Evolutionary conservation across 495 filamentous ascomycete genomes (phyloP).

Genomic region (Xylaria palmicola): DNA sequence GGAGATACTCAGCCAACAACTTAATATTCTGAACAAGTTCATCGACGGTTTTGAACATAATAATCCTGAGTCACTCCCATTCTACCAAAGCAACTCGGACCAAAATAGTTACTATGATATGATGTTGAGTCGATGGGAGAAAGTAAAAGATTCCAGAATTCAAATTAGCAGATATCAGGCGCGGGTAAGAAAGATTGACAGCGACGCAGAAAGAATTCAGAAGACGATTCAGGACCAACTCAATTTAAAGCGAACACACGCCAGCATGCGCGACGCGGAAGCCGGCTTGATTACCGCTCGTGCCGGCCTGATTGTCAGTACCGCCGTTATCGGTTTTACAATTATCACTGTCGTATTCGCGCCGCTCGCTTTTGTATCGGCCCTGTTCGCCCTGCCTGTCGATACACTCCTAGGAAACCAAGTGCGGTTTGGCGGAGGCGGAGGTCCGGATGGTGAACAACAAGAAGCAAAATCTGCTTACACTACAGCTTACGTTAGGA

Average conservation of each 20-base stretch:
- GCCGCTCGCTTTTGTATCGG: background rate
- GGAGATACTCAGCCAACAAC: slow-evolving; percentile 2
- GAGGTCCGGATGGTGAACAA: too few relatives aligned
- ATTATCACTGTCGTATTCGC: slow-evolving; percentile 11
- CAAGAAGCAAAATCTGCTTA: too few relatives aligned
- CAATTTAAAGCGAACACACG: background rate
- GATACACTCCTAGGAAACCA: background rate
- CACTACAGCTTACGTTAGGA: too few relatives aligned
- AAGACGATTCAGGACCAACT: slow-evolving; percentile 8
- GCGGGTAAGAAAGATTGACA: background rate
- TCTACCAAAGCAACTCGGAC: background rate
- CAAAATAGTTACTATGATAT: background rate
- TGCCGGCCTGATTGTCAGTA: background rate
- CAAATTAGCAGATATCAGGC: background rate
- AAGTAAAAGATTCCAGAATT: background rate
- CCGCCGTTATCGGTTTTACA: slow-evolving; percentile 1
- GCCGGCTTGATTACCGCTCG: background rate
- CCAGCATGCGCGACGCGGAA: slow-evolving; percentile 5
- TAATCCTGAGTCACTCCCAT: background rate
- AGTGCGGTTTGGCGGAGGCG: background rate
- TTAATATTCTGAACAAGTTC: background rate
- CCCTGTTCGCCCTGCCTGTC: slow-evolving; percentile 5
- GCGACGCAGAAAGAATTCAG: slow-evolving; percentile 5
- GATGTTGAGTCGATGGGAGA: background rate
- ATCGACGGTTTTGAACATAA: background rate